Evolutionary conservation across 306 rosid genomes (phyloP).

Genomic region (Oemleria cerasiformis): DNA sequence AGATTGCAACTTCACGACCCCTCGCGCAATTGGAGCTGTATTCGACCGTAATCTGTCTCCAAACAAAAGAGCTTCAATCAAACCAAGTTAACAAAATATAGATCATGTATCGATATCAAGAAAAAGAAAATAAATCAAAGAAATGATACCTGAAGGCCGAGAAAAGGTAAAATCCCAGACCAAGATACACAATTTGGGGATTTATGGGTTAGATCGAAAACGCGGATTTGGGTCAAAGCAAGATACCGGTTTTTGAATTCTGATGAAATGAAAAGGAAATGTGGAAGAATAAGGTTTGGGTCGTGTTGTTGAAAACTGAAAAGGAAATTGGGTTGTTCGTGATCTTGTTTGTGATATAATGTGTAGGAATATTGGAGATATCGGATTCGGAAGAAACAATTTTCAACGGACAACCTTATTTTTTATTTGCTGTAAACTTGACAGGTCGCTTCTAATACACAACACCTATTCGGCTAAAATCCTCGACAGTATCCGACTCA

Average conservation of each 20-base stretch:
- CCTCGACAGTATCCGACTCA: neutral
- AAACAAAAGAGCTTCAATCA: conserved; percentile 3
- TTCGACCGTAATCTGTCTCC: conserved; percentile 20
- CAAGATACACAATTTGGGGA: neutral
- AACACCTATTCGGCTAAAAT: neutral
- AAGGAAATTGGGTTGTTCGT: neutral
- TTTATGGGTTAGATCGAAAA: neutral
- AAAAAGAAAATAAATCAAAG: neutral
- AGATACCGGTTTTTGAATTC: neutral
- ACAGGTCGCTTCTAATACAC: neutral
- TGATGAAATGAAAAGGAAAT: neutral
- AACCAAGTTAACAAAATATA: neutral
- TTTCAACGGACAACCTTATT: conserved; percentile 9
- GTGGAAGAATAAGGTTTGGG: neutral
- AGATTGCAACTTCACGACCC: neutral
- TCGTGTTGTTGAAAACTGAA: no score
- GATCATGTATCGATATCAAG: neutral
- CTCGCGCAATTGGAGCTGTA: conserved; percentile 6
- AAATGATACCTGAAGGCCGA: neutral
- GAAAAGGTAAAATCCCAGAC: neutral
- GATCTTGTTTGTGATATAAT: neutral
- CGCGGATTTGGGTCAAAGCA: conserved; percentile 4
- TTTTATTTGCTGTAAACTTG: neutral
- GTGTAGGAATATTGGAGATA: neutral
- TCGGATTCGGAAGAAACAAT: neutral